phyloP scores from a whole-genome alignment of 208 protist species.

The Trypanosoma congolense region DNA sequence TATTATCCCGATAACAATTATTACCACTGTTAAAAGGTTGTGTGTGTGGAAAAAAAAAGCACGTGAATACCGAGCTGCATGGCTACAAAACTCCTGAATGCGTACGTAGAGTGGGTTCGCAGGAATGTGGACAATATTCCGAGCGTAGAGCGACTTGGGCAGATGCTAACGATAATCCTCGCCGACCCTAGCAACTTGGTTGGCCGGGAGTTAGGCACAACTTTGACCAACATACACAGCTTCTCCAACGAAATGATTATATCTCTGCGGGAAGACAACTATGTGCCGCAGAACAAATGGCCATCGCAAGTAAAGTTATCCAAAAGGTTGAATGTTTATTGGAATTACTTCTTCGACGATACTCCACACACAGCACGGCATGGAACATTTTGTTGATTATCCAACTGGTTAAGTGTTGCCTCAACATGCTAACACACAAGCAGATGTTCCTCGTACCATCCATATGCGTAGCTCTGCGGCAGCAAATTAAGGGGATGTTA shows the following conservation, averaged over 20 bases:
- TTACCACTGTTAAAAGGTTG: too few relatives aligned
- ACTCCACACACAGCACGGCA: slow-evolving; percentile 35
- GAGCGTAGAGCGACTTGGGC: slow-evolving; percentile 61
- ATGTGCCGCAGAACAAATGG: slow-evolving; percentile 22
- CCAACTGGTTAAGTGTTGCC: slow-evolving; percentile 54
- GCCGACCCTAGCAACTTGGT: slow-evolving; percentile 63
- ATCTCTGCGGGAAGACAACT: slow-evolving; percentile 30
- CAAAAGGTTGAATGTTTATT: slow-evolving; percentile 52
- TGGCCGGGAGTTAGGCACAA: slow-evolving; percentile 53
- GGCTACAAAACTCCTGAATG: slow-evolving; percentile 17
- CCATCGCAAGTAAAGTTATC: slow-evolving; percentile 31
- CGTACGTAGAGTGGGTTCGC: slow-evolving; percentile 75
- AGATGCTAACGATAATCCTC: slow-evolving; percentile 52
- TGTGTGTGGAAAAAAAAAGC: not conserved
- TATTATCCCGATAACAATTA: too few relatives aligned
- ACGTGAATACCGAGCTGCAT: not conserved
- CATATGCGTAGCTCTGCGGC: slow-evolving; percentile 40
- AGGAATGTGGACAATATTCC: slow-evolving; percentile 52
- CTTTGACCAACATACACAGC: slow-evolving; percentile 50
- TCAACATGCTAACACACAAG: slow-evolving; percentile 52
- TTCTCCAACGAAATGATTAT: slow-evolving; percentile 54
- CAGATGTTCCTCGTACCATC: slow-evolving; percentile 69
- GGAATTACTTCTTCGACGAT: slow-evolving; percentile 53
- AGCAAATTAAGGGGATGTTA: not conserved
- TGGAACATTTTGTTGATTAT: slow-evolving; percentile 64